These are phyloP conservation scores for Cenococcum geophilum DNA, from an alignment of 495 filamentous ascomycete genomes.

Conservation along the genomic window DNA sequence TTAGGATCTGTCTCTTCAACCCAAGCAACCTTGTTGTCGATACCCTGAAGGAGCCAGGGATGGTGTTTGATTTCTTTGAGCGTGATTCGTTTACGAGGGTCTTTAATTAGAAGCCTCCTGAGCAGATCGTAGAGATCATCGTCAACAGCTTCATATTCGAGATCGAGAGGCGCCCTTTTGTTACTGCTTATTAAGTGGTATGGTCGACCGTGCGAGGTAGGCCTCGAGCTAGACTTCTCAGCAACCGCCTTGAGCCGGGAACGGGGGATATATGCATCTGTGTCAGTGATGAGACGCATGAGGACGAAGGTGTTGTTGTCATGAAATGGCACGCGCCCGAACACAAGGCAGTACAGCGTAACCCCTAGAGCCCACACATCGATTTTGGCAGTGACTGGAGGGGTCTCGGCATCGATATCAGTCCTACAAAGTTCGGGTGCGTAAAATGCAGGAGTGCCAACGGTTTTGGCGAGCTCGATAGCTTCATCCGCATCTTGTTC, in stretches of 20 bases:
- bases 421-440: conserved; percentile 95
- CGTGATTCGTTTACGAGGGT: conserved; percentile 79
- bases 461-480: conserved; percentile 91
- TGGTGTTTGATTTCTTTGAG: conserved; percentile 92
- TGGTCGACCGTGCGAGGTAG: conserved; percentile 32
- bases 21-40: conserved; percentile 71
- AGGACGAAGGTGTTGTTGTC: conserved; percentile 85
- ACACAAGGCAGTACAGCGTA: conserved; percentile 92
- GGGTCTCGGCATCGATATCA: conserved; percentile 50
- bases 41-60: conserved; percentile 82
- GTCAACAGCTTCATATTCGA: conserved; percentile 80
- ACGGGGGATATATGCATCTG: conserved; percentile 79
- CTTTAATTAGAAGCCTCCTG: conserved; percentile 74
- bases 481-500: conserved; percentile 84
- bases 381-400: conserved; percentile 63
- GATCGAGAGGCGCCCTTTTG: conserved; percentile 58
- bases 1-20: conserved; percentile 89
- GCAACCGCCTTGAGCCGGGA: conserved; percentile 74
- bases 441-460: conserved; percentile 96
- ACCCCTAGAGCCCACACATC: conserved; percentile 97
- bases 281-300: conserved; percentile 82
- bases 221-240: conserved; percentile 43
- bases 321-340: conserved; percentile 85
- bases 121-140: conserved; percentile 76
- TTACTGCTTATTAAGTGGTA: conserved; percentile 40